Evolutionary conservation across 1,284 basidiomycete species (phyloP), one percentile per base, ranked within the genome.

Genomic region (Xerocomus tenax): DNA sequence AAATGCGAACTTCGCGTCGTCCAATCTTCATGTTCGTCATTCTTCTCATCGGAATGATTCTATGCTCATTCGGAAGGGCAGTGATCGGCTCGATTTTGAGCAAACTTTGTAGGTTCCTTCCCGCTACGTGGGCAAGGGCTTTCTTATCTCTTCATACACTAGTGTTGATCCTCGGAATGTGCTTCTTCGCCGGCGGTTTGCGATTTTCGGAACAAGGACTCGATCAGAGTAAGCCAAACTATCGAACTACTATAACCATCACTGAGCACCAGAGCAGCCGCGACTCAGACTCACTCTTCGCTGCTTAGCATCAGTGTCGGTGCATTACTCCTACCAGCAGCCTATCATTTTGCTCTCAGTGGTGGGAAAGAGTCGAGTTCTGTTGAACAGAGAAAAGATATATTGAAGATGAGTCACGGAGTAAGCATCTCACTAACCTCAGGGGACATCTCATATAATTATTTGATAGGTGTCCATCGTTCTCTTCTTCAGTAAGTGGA

Each of bases 1-100:
- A 87, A 88, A 67, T 91, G 90, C 57, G 85, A 93, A 63, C 76
- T 94, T 23, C 78, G 81, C 48, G 79, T 94, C 34, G 90, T 94
- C 1, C 91, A 93, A 62, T 82, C 84, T 10, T 78, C 84, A 9
- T 62, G 85, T 84, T 58, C 67, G 88, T 65, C 13, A 15, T 15
- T 12, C 52, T 53, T 45, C 23, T 40, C 28, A 47, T 47, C 39
- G 2, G 23, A 25, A 18, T 21, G 15, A 18, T 21, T 29, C 44
- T 10, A 25, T 45, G 10, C 47, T 64, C 48, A 49, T 13, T 47
- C 47, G 28, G 32, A 15, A 15, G 3, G 44, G 28, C 49, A 87
- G 84, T 91, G 44, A 79, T 91, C 49, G 87, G 88, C 3, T 82
- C 85, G 0, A 89, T 91, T 62, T 66, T 91, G 42, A 84, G 81